Conservation (phyloP, 345 rosid genomes). For the Eucalyptus lansdowneana region DNA sequence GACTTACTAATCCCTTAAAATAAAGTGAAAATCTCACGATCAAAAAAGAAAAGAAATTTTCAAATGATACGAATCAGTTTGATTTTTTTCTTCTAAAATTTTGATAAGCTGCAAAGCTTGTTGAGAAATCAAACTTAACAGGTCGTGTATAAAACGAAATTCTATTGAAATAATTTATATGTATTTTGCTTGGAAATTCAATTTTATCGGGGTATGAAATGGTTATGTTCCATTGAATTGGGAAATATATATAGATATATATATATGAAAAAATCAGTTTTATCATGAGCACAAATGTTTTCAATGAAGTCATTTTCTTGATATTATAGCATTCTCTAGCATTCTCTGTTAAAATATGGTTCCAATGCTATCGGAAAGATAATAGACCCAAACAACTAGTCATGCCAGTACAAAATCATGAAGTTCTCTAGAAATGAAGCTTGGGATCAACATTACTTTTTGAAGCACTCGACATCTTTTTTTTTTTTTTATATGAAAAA, state of each 20-base stretch:
- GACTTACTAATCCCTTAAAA: fast-evolving
- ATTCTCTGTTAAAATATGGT: not conserved
- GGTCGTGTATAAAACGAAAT: fast-evolving
- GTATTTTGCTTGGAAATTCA: not conserved
- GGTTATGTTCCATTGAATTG: fast-evolving
- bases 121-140: not conserved
- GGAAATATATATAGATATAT: no score
- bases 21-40: fast-evolving
- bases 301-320: fast-evolving
- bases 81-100: not conserved
- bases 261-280: no score
- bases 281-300: not conserved
- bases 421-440: not conserved
- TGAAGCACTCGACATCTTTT: not conserved
- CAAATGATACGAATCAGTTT: not conserved
- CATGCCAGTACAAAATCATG: not conserved
- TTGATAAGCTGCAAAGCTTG: fast-evolving
- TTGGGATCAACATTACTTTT: not conserved
- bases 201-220: fast-evolving
- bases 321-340: fast-evolving
- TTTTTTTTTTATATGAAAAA: not conserved
- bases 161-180: not conserved
- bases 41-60: not conserved
- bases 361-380: fast-evolving
- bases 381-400: not conserved